phyloP scores from a whole-genome alignment of 331 rosid genomes.

The Prunus yedoensis region DNA sequence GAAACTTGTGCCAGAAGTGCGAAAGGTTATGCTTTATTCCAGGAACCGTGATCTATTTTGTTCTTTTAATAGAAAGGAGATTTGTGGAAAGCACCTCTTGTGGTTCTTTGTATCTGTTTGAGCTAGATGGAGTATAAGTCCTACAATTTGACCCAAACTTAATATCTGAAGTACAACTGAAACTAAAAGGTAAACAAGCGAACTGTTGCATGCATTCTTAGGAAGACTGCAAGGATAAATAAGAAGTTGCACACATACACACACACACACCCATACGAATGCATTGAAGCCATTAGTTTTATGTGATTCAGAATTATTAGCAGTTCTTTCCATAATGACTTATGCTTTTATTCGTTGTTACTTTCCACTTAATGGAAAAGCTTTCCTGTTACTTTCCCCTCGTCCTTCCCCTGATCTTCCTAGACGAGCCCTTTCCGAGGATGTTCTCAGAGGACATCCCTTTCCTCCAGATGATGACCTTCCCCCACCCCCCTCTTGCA shows the following conservation, averaged over 20 bases:
- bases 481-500: no score
- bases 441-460: no score
- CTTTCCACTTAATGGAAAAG: background rate
- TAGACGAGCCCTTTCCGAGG: no score
- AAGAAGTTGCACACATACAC: background rate
- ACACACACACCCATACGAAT: background rate
- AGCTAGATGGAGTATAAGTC: no score
- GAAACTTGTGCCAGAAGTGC: background rate
- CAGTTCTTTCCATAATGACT: background rate
- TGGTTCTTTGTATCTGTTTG: background rate
- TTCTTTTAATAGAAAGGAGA: background rate
- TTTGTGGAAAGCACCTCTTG: background rate
- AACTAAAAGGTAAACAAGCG: background rate
- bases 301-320: background rate
- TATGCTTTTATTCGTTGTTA: slow-evolving; percentile 2
- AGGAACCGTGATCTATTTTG: background rate
- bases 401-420: no score
- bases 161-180: background rate
- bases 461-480: no score
- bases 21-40: background rate
- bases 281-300: background rate
- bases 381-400: no score
- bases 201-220: background rate
- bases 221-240: background rate
- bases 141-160: background rate